Evolutionary conservation across 2,329 filamentous ascomycete genomes (phyloP), one percentile per base, ranked within the genome.

Genomic region (Xylaria sp.): DNA sequence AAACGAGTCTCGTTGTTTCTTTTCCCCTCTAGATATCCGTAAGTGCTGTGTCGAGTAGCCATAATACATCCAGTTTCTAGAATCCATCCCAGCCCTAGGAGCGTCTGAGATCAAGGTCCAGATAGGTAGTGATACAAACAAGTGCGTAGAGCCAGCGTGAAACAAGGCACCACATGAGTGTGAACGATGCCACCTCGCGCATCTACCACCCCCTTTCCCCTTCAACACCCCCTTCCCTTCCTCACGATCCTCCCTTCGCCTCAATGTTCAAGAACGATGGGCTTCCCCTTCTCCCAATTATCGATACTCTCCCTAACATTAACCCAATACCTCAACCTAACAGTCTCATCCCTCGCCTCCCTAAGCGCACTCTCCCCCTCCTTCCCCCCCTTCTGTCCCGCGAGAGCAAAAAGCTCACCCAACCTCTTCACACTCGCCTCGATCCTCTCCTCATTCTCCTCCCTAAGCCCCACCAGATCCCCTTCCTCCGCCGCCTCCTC

Each of bases 321-420:
- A 65, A 92, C 87, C 95, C 95, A 98, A 83, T 98, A 98, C 79
- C 94, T 85, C 82, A 98, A 81, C 79, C 88, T 85, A 1, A 97
- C 89, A 55, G 91, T 90, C 86, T 97, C 93, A 70, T 78, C 81
- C 81, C 87, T 90, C 18, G 94, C 95, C 9, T 71, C 81, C 50
- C 90, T 86, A 48, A 92, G 78, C 77, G 95, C 88, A 58, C 91
- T 92, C 9, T 80, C 75, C 70, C 82, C 34, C 7, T 37, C 34
- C 34, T 37, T 10, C 2, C 34, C 34, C 34, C 8, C 34, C 8
- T 6, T 37, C 7, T 28, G 28, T 28, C 28, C 28, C 2, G 28
- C 28, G 5, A 28, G 2, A 28, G 34, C 84, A 78, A 98, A 95
- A 0, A 90, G 88, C 64, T 79, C 76, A 56, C 87, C 92, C 28